Conservation (phyloP, 2,329 filamentous ascomycete species). For the Claviceps digitariae region DNA sequence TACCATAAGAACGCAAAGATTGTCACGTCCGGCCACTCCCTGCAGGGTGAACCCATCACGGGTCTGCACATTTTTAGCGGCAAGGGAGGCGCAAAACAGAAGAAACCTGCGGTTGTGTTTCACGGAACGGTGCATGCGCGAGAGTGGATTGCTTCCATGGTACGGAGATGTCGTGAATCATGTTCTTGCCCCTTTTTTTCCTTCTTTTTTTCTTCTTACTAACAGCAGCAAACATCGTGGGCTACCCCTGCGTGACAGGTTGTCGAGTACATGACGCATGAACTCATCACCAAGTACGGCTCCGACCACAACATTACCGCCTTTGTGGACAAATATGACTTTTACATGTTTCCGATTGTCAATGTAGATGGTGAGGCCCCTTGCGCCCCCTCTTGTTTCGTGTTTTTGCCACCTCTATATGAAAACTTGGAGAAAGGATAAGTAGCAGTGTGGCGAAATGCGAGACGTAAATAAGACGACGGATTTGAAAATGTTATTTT, state of each 20-base stretch:
- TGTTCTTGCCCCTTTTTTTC: neutral
- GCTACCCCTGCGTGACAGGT: neutral
- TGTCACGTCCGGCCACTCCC: slow-evolving; percentile 32
- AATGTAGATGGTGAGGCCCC: slow-evolving; percentile 41
- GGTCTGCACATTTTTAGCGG: slow-evolving; percentile 45
- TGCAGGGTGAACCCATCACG: slow-evolving; percentile 40
- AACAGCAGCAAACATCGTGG: neutral
- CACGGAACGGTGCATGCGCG: slow-evolving; percentile 46
- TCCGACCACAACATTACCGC: slow-evolving; percentile 22
- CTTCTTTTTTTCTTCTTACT: neutral
- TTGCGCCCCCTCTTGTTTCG: neutral
- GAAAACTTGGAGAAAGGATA: neutral
- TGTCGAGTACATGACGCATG: slow-evolving; percentile 38
- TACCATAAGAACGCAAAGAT: slow-evolving; percentile 33
- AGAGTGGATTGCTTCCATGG: slow-evolving; percentile 46
- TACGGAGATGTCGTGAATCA: slow-evolving; percentile 11
- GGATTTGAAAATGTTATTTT: too few relatives aligned
- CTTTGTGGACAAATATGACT: slow-evolving; percentile 49
- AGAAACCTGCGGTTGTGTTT: slow-evolving; percentile 39
- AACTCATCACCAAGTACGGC: slow-evolving; percentile 33
- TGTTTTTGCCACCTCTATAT: neutral
- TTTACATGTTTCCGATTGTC: slow-evolving; percentile 49
- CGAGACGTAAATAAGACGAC: neutral
- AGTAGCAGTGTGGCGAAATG: neutral
- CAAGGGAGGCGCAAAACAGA: slow-evolving; percentile 18